Base-by-base conservation (phyloP, 2,329 filamentous ascomycete genomes). In the Helotiales sp. region DNA sequence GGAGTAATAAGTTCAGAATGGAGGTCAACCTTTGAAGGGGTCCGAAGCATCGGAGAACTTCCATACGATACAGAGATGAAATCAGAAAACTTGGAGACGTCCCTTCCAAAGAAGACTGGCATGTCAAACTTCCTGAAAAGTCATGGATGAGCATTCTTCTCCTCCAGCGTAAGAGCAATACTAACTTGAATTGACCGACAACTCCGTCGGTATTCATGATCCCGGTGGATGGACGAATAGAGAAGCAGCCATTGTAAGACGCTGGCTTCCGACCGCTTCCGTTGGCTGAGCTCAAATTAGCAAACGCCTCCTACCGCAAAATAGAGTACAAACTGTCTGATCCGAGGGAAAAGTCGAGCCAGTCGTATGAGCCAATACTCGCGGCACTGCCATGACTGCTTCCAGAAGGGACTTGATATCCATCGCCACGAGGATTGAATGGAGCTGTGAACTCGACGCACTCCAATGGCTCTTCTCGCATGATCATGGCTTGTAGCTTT, bases 301-400 rank as follows among this genome's bases (percentile, higher is more conserved):
- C n/a, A n/a, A n/a, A n/a, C n/a, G n/a, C n/a, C n/a, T n/a, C n/a
- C n/a, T n/a, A n/a, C n/a, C n/a, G n/a, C 13, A 7, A 38, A 38
- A n/a, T 15, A 2, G 34, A 6, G 7, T 38, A 3, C 19, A 8
- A n/a, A 38, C 34, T 38, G 19, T 38, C 34, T 3, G 34, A 38
- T 3, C 34, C 34, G 13, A 38, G 2, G 19, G 15, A 15, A n/a
- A 38, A n/a, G 34, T 38, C 34, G 7, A 38, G 13, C 87, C 15
- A 89, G 73, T 0, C 84, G 17, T 49, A 33, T 5, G 46, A 49
- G 3, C 83, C 46, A 30, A 49, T 33, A 17, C 2, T 13, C 10
- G 27, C 46, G n/a, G 25, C 46, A 49, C 46, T 49, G 4, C 46
- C 46, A 33, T 12, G 2, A 19, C 46, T 49, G 17, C 46, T 49